Evolutionary conservation across 352 stramenopile genomes (phyloP).

Genomic region (Globisporangium heterothallicum): DNA sequence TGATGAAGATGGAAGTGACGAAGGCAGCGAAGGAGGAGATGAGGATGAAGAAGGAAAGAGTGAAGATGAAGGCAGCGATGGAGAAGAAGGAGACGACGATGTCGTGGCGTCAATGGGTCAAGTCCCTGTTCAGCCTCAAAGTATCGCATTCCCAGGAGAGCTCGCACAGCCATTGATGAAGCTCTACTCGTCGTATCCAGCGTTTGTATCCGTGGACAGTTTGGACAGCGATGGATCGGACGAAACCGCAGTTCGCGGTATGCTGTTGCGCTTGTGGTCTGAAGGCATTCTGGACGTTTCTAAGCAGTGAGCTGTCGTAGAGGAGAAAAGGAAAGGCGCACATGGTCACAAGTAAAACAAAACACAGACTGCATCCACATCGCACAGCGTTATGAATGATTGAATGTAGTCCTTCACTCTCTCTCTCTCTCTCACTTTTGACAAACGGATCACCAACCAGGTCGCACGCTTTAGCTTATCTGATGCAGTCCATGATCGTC

Average conservation of each 20-base stretch:
- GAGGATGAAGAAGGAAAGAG: conserved; percentile 22
- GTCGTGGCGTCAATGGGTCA: conserved; percentile 25
- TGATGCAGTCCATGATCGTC: conserved; percentile 97
- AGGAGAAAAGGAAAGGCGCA: conserved; percentile 9
- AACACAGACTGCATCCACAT: conserved; percentile 40
- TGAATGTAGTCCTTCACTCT: conserved; percentile 15
- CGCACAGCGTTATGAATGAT: conserved; percentile 19
- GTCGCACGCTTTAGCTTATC: conserved; percentile 36
- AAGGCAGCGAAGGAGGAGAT: conserved; percentile 12
- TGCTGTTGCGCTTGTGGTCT: conserved; percentile 79
- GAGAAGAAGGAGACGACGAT: conserved; percentile 23
- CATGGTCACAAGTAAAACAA: conserved; percentile 16
- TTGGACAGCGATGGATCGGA: conserved; percentile 34
- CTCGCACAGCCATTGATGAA: conserved; percentile 61
- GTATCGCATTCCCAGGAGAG: conserved; percentile 59
- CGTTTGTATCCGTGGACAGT: conserved; percentile 26
- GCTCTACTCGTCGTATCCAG: conserved; percentile 50
- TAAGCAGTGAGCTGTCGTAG: conserved; percentile 10
- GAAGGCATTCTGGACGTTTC: conserved; percentile 52
- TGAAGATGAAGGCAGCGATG: conserved; percentile 22
- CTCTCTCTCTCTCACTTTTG: conserved; percentile 7
- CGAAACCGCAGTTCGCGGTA: conserved; percentile 64
- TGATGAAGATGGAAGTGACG: conserved; percentile 17
- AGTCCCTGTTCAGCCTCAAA: conserved; percentile 40
- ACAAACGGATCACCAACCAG: not conserved